Percentiles rank a stretch among this genome's conserved stretches.
phyloP scores from a whole-genome alignment of 306 rosid species.

The Sicyos edulis region DNA sequence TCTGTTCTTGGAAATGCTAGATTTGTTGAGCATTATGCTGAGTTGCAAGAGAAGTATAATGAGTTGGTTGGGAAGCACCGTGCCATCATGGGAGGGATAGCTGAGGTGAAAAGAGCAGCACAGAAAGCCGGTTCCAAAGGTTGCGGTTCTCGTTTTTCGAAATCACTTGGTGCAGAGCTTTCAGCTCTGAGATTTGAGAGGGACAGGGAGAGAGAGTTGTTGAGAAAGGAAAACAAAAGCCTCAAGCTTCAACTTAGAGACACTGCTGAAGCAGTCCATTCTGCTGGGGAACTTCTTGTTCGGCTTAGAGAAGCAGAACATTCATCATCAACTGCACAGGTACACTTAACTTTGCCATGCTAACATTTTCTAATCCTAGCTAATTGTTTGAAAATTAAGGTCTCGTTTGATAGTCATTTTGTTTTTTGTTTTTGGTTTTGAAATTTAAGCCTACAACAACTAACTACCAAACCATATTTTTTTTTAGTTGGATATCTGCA shows the following conservation, averaged over 20 bases:
- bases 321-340: conserved; percentile 70
- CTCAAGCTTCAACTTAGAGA: conserved; percentile 85
- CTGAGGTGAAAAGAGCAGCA: conserved; percentile 83
- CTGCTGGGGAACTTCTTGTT: conserved; percentile 93
- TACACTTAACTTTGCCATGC: too few species aligned
- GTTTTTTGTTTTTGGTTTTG: too few species aligned
- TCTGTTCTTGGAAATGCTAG: conserved; percentile 83
- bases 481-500: too few species aligned
- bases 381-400: too few species aligned
- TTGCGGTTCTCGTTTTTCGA: conserved; percentile 71
- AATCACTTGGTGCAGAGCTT: conserved; percentile 84
- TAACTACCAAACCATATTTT: too few species aligned
- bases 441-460: too few species aligned
- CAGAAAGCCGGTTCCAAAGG: conserved; percentile 77
- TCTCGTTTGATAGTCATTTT: too few species aligned
- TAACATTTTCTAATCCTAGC: too few species aligned
- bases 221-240: conserved; percentile 78
- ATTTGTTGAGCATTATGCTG: conserved; percentile 86
- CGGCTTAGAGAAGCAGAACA: conserved; percentile 93
- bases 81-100: conserved; percentile 85
- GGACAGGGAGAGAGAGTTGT: conserved; percentile 74
- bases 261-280: conserved; percentile 98
- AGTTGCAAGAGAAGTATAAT: conserved; percentile 81
- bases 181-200: conserved; percentile 78
- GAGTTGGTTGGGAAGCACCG: conserved; percentile 65